Evolutionary conservation across 2,329 filamentous ascomycete genomes (phyloP).

Genomic region (Elsinoe perseae): DNA sequence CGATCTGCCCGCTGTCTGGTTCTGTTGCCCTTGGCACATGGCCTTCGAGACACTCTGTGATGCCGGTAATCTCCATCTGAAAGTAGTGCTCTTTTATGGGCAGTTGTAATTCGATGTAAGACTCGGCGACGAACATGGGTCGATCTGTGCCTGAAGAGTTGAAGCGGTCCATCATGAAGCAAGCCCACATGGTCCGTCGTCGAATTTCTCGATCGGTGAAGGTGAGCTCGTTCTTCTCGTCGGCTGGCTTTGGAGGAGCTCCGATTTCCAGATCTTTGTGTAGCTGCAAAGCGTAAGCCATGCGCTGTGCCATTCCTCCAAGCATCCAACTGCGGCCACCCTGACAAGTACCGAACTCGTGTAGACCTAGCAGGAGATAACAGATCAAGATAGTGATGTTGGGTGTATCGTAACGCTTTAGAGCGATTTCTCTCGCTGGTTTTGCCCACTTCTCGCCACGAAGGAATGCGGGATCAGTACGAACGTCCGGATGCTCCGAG

Average conservation of each 20-base stretch:
- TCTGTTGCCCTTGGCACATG: constrained; percentile 56
- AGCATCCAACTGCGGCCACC: constrained; percentile 94
- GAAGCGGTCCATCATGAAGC: constrained; percentile 94
- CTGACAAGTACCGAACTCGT: constrained; percentile 96
- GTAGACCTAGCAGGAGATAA: constrained; percentile 76
- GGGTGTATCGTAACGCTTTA: constrained; percentile 82
- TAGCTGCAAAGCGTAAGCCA: constrained; percentile 92
- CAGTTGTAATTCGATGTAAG: constrained; percentile 79
- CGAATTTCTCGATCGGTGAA: constrained; percentile 91
- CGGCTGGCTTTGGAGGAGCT: constrained; percentile 33
- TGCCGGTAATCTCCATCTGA: constrained; percentile 79
- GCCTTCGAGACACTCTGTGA: constrained; percentile 76
- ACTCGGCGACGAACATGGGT: constrained; percentile 83
- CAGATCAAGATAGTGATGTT: constrained; percentile 95
- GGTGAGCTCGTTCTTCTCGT: constrained; percentile 42
- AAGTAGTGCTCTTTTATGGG: constrained; percentile 88
- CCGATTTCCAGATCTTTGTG: constrained; percentile 79
- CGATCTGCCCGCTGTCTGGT: constrained; percentile 55
- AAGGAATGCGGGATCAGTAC: constrained; percentile 69
- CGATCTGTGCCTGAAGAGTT: constrained; percentile 92
- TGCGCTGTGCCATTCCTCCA: constrained; percentile 87
- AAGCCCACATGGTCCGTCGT: constrained; percentile 94
- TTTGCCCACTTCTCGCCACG: constrained; percentile 87
- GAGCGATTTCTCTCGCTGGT: constrained; percentile 77
- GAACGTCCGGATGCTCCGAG: constrained; percentile 76